Evolutionary conservation across 2,329 filamentous ascomycete genomes (phyloP).

Genomic region (Trichoderma gracile): DNA sequence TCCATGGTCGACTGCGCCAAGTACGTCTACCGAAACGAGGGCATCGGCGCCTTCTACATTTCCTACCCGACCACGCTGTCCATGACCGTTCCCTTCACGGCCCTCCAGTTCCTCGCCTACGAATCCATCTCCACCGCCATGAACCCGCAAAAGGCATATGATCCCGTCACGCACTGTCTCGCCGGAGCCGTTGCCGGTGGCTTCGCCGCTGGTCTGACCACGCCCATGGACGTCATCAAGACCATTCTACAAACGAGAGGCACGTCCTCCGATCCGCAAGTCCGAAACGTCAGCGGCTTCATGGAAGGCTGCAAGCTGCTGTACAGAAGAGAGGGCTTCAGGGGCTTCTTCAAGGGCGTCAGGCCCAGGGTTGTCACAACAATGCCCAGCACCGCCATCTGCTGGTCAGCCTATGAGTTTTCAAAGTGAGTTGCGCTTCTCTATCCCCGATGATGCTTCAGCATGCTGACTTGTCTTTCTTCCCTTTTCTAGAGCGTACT

Average conservation of each 20-base stretch:
- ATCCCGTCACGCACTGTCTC: conserved; percentile 89
- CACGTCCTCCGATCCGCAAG: conserved; percentile 74
- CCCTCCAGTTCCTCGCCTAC: conserved; percentile 95
- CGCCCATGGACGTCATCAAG: conserved; percentile 97
- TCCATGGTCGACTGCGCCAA: conserved; percentile 84
- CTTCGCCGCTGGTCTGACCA: conserved; percentile 89
- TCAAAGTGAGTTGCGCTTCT: conserved; percentile 58
- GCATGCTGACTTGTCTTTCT: not conserved
- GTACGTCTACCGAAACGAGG: conserved; percentile 85
- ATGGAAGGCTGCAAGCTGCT: conserved; percentile 77
- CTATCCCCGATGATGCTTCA: not conserved
- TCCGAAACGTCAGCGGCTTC: conserved; percentile 82
- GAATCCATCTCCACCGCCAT: conserved; percentile 93
- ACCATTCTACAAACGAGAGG: conserved; percentile 94
- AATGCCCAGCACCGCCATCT: conserved; percentile 99
- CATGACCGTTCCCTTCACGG: conserved; percentile 98
- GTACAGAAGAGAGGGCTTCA: conserved; percentile 77
- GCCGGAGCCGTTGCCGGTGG: conserved; percentile 92
- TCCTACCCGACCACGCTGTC: conserved; percentile 97
- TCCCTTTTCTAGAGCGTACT: conserved; percentile 53
- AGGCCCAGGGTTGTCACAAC: conserved; percentile 90
- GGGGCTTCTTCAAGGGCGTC: conserved; percentile 91
- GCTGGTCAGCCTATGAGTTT: conserved; percentile 80
- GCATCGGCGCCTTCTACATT: conserved; percentile 90
- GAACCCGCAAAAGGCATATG: conserved; percentile 84